Conservation (phyloP, 73 alveolate genomes). For the Uronychia setigera region DNA sequence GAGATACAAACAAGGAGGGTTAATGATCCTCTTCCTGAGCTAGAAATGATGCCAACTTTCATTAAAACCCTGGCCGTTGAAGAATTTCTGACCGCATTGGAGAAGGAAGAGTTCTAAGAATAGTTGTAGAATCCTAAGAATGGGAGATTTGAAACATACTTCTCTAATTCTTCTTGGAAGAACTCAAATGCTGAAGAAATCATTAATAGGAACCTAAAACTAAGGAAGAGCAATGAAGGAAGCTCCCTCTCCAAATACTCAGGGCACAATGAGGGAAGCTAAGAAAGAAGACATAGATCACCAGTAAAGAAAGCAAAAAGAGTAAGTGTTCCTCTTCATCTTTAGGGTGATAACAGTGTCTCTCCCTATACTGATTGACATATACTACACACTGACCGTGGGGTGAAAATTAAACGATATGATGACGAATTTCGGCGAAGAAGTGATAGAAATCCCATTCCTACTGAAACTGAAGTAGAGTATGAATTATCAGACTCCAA, state of each 20-base stretch:
- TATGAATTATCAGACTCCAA: neutral
- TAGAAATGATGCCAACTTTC: neutral
- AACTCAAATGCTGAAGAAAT: neutral
- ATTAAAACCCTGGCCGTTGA: conserved; percentile 1
- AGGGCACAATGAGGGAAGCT: neutral
- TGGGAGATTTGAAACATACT: neutral
- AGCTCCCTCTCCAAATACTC: neutral
- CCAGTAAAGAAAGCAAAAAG: neutral
- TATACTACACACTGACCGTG: neutral
- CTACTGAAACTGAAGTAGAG: neutral
- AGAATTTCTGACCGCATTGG: neutral
- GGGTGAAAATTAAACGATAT: neutral
- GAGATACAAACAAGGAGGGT: neutral
- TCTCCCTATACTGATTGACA: neutral
- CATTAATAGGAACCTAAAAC: neutral
- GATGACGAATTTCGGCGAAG: neutral
- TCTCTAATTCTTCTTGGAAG: neutral
- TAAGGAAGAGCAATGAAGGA: neutral
- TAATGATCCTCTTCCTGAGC: neutral
- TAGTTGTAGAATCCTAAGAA: neutral
- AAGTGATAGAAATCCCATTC: neutral
- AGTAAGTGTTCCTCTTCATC: neutral
- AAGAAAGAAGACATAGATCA: neutral
- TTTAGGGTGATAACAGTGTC: neutral
- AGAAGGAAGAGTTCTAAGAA: neutral